Evolutionary conservation across 495 filamentous ascomycete genomes (phyloP).

Genomic region (Hypoxylon crocopeplum): DNA sequence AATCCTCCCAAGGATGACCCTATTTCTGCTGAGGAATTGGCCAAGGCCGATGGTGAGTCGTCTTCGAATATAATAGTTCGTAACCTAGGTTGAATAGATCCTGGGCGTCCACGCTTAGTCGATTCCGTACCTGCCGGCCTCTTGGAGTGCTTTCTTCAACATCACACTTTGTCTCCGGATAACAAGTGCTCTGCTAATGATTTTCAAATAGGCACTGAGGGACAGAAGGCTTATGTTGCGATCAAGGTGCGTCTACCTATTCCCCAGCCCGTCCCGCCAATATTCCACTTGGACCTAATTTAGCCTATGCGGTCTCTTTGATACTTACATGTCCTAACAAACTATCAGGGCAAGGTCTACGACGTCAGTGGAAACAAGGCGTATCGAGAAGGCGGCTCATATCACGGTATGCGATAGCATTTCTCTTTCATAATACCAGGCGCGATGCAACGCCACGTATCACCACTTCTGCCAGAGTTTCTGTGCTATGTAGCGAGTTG

Average conservation of each 20-base stretch:
- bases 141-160: not conserved
- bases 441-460: not conserved
- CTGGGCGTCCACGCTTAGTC: not conserved
- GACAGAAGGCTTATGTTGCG: constrained; percentile 82
- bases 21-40: constrained; percentile 76
- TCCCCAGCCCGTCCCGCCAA: not conserved
- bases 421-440: constrained; percentile 2
- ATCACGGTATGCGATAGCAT: constrained; percentile 69
- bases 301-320: not conserved
- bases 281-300: not conserved
- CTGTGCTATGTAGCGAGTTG: not conserved
- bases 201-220: constrained; percentile 64
- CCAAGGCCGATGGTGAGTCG: constrained; percentile 78
- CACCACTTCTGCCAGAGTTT: not conserved
- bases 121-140: not conserved
- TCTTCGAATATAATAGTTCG: not conserved
- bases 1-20: constrained; percentile 87
- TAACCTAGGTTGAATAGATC: not conserved
- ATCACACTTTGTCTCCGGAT: not conserved
- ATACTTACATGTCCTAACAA: constrained; percentile 23
- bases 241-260: constrained; percentile 69
- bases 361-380: constrained; percentile 87
- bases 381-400: constrained; percentile 83
- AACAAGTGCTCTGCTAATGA: constrained; percentile 27
- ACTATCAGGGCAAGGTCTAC: constrained; percentile 78